Evolutionary conservation across 2,329 filamentous ascomycete species (phyloP), one percentile per base, ranked within the genome.

Genomic region (Xylariaceae sp.): DNA sequence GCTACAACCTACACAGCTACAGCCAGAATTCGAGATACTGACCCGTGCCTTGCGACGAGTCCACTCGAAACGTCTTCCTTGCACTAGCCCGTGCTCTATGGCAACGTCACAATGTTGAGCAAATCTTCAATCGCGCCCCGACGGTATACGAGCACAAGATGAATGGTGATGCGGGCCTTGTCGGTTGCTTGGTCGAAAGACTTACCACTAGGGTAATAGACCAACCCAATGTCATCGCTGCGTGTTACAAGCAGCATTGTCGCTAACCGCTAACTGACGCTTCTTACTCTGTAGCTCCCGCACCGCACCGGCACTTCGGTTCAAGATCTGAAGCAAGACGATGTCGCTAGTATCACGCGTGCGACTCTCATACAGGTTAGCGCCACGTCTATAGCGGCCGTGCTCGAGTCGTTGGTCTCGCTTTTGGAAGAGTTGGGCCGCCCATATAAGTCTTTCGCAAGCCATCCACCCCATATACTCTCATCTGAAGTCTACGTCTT

Each of bases 401-500:
- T 88, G 37, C 75, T 87, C 60, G 81, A 86, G 47, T 75, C 82
- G 14, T 76, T 88, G 20, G 70, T 88, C 19, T 73, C 76, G 40
- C 73, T 87, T 5, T 77, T 88, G 44, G 83, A 87, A 67, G 83
- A 86, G 40, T 76, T 88, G 40, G 74, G 77, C 23, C 79, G 79
- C 48, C 80, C 83, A 2, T 84, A 84, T 67, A 79, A 78, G 58
- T 72, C 67, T 47, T 73, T 83, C 52, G 71, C 78, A 44, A 72
- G 75, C 20, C 84, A 86, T 63, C 84, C 85, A 2, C 74, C 78
- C 40, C 83, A 87, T 66, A 77, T 89, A 49, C 73, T 88, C 29
- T 77, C 84, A 45, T 88, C 87, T 18, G 86, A 89, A 69, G 74
- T 86, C 46, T 89, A 86, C 64, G 75, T 88, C n/a, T 71, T 89